Percentiles rank a stretch among this genome's conserved stretches.
These are phyloP conservation scores for Fraxinus floribunda DNA, from an alignment of 305 asterid species.

Conservation along the genomic window DNA sequence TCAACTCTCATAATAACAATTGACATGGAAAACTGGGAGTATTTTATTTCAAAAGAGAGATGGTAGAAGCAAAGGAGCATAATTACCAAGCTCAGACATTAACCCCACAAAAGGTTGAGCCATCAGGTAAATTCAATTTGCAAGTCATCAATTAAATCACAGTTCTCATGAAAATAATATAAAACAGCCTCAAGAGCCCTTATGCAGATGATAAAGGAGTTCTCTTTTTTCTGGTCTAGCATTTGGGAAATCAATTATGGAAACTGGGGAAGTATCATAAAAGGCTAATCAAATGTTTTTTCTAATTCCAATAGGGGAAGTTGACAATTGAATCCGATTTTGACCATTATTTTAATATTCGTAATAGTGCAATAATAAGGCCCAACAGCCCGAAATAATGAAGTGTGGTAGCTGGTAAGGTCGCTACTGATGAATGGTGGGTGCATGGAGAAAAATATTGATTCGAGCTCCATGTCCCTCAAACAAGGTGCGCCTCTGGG, in stretches of 20 bases:
- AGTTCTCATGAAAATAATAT: not conserved
- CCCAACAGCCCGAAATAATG: not conserved
- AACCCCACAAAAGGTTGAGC: not conserved
- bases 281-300: not conserved
- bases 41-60: not conserved
- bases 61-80: not conserved
- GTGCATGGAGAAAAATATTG: not conserved
- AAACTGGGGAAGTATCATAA: not conserved
- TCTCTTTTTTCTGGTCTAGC: not conserved
- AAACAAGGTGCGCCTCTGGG: too few relatives aligned
- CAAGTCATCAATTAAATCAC: not conserved
- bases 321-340: not conserved
- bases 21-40: not conserved
- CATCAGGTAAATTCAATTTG: not conserved
- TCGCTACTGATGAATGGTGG: not conserved
- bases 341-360: not conserved
- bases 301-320: not conserved
- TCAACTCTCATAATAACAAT: not conserved
- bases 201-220: not conserved
- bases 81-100: not conserved
- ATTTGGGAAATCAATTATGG: not conserved
- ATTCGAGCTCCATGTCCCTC: not conserved
- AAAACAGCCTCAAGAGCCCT: not conserved
- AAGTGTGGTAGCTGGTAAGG: not conserved
- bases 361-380: not conserved